Conservation (phyloP, 305 asterid species). For the Striga hermonthica region DNA sequence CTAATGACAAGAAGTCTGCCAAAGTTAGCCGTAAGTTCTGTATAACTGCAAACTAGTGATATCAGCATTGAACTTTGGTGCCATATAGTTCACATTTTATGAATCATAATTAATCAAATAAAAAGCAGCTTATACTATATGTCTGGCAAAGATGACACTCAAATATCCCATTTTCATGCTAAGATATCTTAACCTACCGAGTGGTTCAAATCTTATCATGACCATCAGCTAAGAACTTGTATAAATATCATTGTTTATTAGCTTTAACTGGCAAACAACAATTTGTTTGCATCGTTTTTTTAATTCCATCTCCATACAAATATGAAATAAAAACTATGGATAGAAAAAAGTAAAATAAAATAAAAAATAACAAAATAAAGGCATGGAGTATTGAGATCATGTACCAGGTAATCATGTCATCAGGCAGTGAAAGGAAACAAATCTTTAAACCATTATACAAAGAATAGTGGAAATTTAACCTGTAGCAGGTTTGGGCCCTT, state of each 20-base stretch:
- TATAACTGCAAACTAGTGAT: slow-evolving; percentile 6
- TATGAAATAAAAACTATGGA: neutral
- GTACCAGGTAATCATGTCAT: slow-evolving; percentile 18
- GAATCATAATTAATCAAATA: neutral
- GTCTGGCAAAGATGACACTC: neutral
- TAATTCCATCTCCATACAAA: slow-evolving; percentile 9
- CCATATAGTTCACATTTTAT: neutral
- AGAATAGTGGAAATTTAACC: slow-evolving; percentile 42
- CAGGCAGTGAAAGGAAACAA: slow-evolving; percentile 8
- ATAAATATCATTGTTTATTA: slow-evolving; percentile 1
- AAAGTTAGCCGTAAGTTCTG: slow-evolving; percentile 10
- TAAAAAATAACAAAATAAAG: slow-evolving; percentile 21
- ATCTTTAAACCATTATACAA: slow-evolving; percentile 17
- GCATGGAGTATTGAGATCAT: neutral
- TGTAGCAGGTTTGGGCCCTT: slow-evolving; percentile 37
- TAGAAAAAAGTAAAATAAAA: slow-evolving; percentile 18
- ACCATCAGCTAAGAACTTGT: slow-evolving; percentile 1
- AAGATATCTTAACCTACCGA: neutral
- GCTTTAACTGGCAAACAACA: slow-evolving; percentile 19
- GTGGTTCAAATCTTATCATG: slow-evolving; percentile 11
- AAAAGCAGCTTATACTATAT: neutral
- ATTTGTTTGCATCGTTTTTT: neutral
- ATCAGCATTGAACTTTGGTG: slow-evolving; percentile 3
- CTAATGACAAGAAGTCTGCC: neutral
- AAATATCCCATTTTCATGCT: neutral